Evolutionary conservation across 2,329 filamentous ascomycete genomes (phyloP), one percentile per base, ranked within the genome.

Genomic region (Trichophyton benhamiae): DNA sequence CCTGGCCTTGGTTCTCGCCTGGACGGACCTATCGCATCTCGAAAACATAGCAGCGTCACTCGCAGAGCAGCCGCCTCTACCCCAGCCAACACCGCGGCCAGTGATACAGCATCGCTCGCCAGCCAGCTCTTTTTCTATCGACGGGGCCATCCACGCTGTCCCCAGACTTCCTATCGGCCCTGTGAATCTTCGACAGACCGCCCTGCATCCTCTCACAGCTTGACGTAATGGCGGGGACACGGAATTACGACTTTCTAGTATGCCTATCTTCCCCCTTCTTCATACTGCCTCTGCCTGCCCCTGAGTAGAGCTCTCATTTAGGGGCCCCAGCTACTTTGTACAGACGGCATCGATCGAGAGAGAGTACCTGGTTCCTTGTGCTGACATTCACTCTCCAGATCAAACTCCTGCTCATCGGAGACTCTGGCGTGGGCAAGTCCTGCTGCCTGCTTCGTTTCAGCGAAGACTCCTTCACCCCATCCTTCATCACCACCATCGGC

Each of bases 241-340:
- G 94, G 78, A 99, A 99, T 82, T 99, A 99, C 79, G 94, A 99
- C 78, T 97, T 97, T 78, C 83, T 99, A 78, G 92, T 97, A 86
- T 73, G 86, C 77, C 64, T 57, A 2, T n/a, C 4, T 52, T 13
- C 17, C 44, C 44, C n/a, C 44, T 5, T 13, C 20, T 48, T 22
- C 9, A 3, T 48, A 9, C 17, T 48, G 5, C 44, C 44, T 17
- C 9, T 38, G 33, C 11, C 13, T 13, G 20, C 15, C 20, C 38
- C 25, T 57, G 6, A 36, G 20, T 63, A 17, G n/a, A 25, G 42
- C 42, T 33, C 17, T 22, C 38, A 1, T 41, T 22, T 15, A 2
- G 25, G 7, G 27, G 27, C 27, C 27, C 1, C 30, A 17, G 52
- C 9, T 30, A n/a, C 41, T 44, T n/a, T n/a, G 41, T 44, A 17